Evolutionary conservation across 768 basidiomycete genomes (phyloP).

Genomic region (Tylopilus rubrobrunneus): DNA sequence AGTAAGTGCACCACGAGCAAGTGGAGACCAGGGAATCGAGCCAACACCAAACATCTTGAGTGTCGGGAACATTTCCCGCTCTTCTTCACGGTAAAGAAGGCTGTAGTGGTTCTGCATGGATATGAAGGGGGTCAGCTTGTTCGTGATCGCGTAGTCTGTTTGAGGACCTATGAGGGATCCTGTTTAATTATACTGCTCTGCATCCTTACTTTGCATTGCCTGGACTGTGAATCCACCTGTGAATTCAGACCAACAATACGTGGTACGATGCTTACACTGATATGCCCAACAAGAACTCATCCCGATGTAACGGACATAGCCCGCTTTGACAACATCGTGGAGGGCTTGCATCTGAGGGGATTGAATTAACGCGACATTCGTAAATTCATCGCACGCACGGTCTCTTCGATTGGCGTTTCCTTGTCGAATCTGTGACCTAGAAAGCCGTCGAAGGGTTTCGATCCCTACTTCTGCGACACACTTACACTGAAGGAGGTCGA

Average conservation of each 20-base stretch:
- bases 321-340: slow-evolving; percentile 48
- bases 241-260: background rate
- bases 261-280: slow-evolving; percentile 28
- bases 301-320: slow-evolving; percentile 46
- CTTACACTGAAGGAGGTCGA: slow-evolving; percentile 55
- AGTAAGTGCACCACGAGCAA: slow-evolving; percentile 35
- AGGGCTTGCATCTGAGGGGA: slow-evolving; percentile 41
- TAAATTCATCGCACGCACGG: slow-evolving; percentile 18
- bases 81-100: slow-evolving; percentile 58
- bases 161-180: background rate
- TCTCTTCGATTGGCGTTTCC: slow-evolving; percentile 49
- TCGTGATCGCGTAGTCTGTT: slow-evolving; percentile 38
- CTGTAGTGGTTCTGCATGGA: slow-evolving; percentile 64
- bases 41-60: slow-evolving; percentile 44
- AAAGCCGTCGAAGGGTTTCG: background rate
- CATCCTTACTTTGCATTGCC: slow-evolving; percentile 36
- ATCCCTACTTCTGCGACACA: background rate
- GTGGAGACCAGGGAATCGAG: slow-evolving; percentile 44
- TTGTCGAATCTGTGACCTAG: slow-evolving; percentile 46
- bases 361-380: background rate
- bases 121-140: slow-evolving; percentile 51
- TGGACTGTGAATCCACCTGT: slow-evolving; percentile 27
- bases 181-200: background rate
- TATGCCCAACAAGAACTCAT: slow-evolving; percentile 41
- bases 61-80: slow-evolving; percentile 55